A percentile compares a stretch with the other conserved stretches of the same genome.
Conservation (phyloP, 257 asterid species). For the Nicotiana tabacum region DNA sequence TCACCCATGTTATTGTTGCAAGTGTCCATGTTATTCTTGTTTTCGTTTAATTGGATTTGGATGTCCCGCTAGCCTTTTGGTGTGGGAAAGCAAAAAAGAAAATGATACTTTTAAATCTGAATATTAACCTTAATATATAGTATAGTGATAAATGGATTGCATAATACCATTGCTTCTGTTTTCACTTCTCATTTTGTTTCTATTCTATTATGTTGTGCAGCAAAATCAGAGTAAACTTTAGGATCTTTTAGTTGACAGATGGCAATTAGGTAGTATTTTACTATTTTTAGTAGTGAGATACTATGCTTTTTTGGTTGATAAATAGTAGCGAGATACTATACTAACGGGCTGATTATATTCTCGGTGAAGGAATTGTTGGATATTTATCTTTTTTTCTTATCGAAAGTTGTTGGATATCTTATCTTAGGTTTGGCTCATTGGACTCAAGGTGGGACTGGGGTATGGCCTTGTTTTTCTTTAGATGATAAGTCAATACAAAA, state of each 20-base stretch:
- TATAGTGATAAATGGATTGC: not conserved
- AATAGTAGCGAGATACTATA: not conserved
- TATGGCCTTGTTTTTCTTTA: too few species aligned
- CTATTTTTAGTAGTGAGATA: not conserved
- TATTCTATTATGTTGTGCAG: not conserved
- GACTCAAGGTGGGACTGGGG: too few species aligned
- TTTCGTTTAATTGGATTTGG: not conserved
- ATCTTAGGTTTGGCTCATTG: too few species aligned
- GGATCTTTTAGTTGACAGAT: not conserved
- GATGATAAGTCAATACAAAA: too few species aligned
- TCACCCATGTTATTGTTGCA: not conserved
- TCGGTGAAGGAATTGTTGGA: not conserved
- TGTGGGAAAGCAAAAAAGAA: not conserved
- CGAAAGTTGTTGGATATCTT: too few species aligned
- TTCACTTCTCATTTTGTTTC: too few species aligned
- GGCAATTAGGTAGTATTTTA: not conserved
- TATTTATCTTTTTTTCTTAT: too few species aligned
- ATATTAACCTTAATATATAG: not conserved
- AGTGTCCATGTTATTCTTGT: not conserved
- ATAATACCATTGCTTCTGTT: not conserved
- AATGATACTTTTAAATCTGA: not conserved
- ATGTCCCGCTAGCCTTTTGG: not conserved
- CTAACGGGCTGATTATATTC: not conserved
- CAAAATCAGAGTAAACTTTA: not conserved
- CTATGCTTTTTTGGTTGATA: not conserved